Conservation (phyloP, 1,284 basidiomycete genomes). For the Ustilago trichophora region DNA sequence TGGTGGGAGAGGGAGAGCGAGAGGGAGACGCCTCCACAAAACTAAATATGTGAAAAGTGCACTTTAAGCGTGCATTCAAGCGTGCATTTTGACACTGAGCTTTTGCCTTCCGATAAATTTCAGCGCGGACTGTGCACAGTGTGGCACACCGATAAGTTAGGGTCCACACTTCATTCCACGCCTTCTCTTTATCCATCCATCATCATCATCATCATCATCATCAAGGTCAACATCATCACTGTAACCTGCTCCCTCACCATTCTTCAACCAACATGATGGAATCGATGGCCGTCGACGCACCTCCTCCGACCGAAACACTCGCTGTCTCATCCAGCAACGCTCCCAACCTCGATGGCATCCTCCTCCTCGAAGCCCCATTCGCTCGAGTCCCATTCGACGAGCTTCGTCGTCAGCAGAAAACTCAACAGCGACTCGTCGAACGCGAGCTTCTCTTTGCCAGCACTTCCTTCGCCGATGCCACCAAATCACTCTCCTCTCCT, state of each 20-base stretch:
- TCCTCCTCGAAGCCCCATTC: constrained; percentile 87
- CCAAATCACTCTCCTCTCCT: background rate
- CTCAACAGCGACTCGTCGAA: constrained; percentile 58
- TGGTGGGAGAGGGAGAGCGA: background rate
- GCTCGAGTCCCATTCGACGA: constrained; percentile 72
- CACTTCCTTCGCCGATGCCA: constrained; percentile 14
- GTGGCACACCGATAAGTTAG: too few species aligned
- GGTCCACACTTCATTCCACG: too few species aligned
- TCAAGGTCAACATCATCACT: too few species aligned
- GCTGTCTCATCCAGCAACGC: background rate
- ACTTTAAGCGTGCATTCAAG: too few species aligned
- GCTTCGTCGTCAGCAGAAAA: constrained; percentile 50
- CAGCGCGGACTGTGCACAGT: too few species aligned
- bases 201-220: too few species aligned
- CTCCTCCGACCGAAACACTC: background rate
- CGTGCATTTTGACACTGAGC: background rate
- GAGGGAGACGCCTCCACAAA: background rate
- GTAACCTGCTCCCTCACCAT: background rate
- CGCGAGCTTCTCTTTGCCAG: constrained; percentile 42
- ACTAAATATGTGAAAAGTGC: too few species aligned
- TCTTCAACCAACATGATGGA: constrained; percentile 6
- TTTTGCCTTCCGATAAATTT: too few species aligned
- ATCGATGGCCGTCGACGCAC: constrained; percentile 18
- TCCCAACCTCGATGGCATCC: constrained; percentile 74
- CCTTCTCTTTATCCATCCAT: too few species aligned